These are phyloP conservation scores for Metschnikowia picachoensis DNA, from an alignment of 805 yeast species.

Conservation along the genomic window DNA sequence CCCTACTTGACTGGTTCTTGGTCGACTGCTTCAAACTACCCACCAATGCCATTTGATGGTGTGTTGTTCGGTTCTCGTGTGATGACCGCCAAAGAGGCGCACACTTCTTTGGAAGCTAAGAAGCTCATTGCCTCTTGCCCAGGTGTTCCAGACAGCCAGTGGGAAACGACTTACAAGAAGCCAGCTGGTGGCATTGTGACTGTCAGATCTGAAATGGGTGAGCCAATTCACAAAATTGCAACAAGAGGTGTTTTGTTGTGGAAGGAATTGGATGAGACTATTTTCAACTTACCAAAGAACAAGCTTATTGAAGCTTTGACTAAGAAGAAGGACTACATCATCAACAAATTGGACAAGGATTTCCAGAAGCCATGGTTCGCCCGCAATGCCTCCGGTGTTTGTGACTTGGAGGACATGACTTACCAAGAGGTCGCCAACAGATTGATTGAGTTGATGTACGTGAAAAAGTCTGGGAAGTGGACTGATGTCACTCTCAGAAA, in stretches of 20 bases:
- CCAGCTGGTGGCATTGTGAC: constrained; percentile 97
- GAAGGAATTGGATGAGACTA: constrained; percentile 95
- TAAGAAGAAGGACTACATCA: constrained; percentile 83
- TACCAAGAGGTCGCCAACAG: constrained; percentile 87
- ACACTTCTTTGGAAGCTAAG: constrained; percentile 91
- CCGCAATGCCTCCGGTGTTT: constrained; percentile 67
- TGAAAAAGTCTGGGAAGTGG: constrained; percentile 78
- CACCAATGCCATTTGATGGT: constrained; percentile 99
- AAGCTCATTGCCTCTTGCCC: constrained; percentile 83
- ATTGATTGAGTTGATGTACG: constrained; percentile 83
- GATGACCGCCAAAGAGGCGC: constrained; percentile 95
- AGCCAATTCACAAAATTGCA: constrained; percentile 97
- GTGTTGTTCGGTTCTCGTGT: constrained; percentile 93
- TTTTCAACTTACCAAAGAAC: constrained; percentile 86
- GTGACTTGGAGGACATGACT: constrained; percentile 94
- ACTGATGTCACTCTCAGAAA: constrained; percentile 82
- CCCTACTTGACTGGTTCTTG: constrained; percentile 97
- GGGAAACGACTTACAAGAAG: constrained; percentile 93
- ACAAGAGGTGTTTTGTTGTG: constrained; percentile 97
- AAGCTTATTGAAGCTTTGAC: constrained; percentile 76
- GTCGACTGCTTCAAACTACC: constrained; percentile 83
- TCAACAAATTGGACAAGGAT: constrained; percentile 82
- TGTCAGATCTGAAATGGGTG: constrained; percentile 98
- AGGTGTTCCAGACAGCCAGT: constrained; percentile 82
- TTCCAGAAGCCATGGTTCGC: constrained; percentile 99